These are phyloP conservation scores for Hymenoscyphus salicellus DNA, from an alignment of 2,329 filamentous ascomycete genomes.

Conservation along the genomic window DNA sequence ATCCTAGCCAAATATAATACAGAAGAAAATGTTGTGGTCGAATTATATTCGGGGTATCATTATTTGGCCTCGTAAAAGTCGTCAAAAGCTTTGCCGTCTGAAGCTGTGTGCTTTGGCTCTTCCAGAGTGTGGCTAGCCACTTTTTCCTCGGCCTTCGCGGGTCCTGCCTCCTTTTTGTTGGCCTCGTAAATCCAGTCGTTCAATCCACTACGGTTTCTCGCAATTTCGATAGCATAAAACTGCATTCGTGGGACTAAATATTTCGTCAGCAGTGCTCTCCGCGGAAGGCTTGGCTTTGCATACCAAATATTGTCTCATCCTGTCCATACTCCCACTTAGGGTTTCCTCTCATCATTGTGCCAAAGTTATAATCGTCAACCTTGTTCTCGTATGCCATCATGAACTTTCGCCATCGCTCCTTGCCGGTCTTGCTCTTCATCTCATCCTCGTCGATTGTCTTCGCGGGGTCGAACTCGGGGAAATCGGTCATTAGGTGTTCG, in stretches of 20 bases:
- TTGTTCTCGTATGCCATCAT: slow-evolving; percentile 91
- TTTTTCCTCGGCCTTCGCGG: not conserved
- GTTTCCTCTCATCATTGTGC: slow-evolving; percentile 81
- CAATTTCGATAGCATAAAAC: slow-evolving; percentile 76
- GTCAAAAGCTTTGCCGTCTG: too few species aligned
- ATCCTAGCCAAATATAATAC: not conserved
- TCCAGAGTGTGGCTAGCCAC: too few species aligned
- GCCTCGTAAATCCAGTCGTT: slow-evolving; percentile 98
- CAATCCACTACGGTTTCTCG: slow-evolving; percentile 76
- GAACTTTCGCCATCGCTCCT: slow-evolving; percentile 92
- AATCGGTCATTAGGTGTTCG: slow-evolving; percentile 80
- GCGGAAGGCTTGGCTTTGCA: slow-evolving; percentile 29
- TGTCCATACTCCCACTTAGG: slow-evolving; percentile 82
- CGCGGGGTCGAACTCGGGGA: slow-evolving; percentile 87
- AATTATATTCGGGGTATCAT: slow-evolving; percentile 9
- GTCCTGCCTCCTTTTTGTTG: slow-evolving; percentile 53
- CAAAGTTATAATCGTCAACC: slow-evolving; percentile 97
- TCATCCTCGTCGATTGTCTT: slow-evolving; percentile 81
- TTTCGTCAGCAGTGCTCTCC: slow-evolving; percentile 13
- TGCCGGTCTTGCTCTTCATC: slow-evolving; percentile 97
- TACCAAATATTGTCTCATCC: slow-evolving; percentile 88
- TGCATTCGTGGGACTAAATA: slow-evolving; percentile 63
- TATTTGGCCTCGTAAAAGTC: not conserved
- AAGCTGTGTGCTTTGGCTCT: too few species aligned
- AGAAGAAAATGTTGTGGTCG: not conserved